A percentile compares a stretch with the other conserved stretches of the same genome.
These are phyloP conservation scores for Geranium incanum DNA, from an alignment of 441 rosid species.

Conservation along the genomic window DNA sequence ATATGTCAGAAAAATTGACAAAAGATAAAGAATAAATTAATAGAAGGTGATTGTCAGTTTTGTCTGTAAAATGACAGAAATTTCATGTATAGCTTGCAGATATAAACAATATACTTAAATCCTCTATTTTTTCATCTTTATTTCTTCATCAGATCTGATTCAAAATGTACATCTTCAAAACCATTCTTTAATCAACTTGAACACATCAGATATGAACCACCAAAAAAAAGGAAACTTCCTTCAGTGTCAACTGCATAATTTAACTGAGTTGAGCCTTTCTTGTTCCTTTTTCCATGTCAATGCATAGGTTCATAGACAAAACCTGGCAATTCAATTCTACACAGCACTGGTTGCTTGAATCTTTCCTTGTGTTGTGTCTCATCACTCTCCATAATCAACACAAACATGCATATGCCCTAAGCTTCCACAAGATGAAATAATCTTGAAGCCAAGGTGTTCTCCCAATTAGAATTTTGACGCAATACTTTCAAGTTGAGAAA, in stretches of 20 bases:
- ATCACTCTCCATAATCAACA: conserved; percentile 1
- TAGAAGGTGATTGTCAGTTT: not conserved
- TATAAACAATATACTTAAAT: not conserved
- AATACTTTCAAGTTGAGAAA: not conserved
- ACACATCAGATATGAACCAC: not conserved
- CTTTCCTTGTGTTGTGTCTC: not conserved
- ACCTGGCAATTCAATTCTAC: not conserved
- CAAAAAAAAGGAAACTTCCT: not conserved
- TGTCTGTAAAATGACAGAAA: not conserved
- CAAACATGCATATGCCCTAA: not conserved
- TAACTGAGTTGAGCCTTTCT: not conserved
- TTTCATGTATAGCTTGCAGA: not conserved
- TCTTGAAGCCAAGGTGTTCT: not conserved
- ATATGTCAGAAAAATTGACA: not conserved
- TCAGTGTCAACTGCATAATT: not conserved
- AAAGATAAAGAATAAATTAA: not conserved
- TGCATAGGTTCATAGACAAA: not conserved
- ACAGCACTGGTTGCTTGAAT: not conserved
- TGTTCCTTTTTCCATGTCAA: not conserved
- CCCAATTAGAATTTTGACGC: not conserved
- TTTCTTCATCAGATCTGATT: not conserved
- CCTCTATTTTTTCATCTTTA: not conserved
- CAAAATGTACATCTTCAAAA: not conserved
- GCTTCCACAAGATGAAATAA: not conserved
- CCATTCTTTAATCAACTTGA: not conserved